Conservation (phyloP, 768 basidiomycete genomes). For the Rhodosporidiobolus sp. region DNA sequence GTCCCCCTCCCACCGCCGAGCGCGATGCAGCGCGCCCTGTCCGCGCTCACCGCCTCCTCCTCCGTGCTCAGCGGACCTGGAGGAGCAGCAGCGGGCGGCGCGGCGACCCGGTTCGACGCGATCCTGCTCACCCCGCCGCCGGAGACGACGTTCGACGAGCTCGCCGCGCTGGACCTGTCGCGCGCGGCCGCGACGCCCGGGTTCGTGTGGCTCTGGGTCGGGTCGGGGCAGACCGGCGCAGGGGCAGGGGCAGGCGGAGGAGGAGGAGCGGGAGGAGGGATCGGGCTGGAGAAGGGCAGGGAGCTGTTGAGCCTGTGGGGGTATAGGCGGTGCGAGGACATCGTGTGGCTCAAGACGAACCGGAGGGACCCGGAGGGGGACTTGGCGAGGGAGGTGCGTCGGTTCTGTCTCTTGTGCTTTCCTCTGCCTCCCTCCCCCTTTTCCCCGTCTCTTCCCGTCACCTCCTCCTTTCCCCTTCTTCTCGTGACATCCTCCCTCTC, state of each 20-base stretch:
- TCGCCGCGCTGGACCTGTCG: conserved; percentile 76
- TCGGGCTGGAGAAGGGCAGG: conserved; percentile 81
- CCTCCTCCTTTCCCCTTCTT: too few species aligned
- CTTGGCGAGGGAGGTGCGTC: conserved; percentile 61
- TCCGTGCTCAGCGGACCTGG: background rate
- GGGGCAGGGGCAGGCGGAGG: conserved; percentile 54
- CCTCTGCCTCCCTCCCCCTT: background rate
- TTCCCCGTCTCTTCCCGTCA: background rate
- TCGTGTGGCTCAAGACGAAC: conserved; percentile 98
- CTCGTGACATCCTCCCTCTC: too few species aligned
- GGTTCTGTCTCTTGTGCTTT: background rate
- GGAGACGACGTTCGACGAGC: conserved; percentile 69
- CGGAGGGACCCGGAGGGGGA: conserved; percentile 61
- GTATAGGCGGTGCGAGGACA: conserved; percentile 85
- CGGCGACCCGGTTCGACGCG: conserved; percentile 71
- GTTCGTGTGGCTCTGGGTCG: conserved; percentile 95
- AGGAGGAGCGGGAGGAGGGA: conserved; percentile 1
- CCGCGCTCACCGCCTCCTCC: background rate
- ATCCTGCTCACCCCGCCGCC: conserved; percentile 82
- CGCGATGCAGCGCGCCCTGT: conserved; percentile 7
- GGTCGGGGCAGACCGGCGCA: conserved; percentile 62
- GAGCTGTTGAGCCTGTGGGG: conserved; percentile 93
- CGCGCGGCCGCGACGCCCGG: conserved; percentile 82
- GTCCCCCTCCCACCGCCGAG: conserved; percentile 32
- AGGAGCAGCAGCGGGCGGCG: background rate